A percentile compares a stretch with the other conserved stretches of the same genome.
Conservation (phyloP, 352 stramenopile genomes). For the Phytophthora kernoviae region DNA sequence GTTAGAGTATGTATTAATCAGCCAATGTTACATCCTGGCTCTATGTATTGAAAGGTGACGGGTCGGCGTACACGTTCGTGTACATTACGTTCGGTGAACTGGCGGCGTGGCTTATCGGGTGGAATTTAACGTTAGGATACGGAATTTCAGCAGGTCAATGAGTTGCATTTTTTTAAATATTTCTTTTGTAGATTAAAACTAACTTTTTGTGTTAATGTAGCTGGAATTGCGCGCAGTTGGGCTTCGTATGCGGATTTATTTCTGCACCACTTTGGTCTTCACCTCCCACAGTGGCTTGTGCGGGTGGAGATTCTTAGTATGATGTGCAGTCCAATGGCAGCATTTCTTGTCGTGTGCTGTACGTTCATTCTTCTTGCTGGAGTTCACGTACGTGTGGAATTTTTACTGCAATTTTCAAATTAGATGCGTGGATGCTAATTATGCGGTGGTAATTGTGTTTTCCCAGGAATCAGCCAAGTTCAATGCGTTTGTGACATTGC, state of each 20-base stretch:
- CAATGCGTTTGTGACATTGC: slow-evolving; percentile 87
- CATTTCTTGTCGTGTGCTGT: slow-evolving; percentile 80
- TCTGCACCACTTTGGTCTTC: slow-evolving; percentile 69
- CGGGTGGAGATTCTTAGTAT: slow-evolving; percentile 53
- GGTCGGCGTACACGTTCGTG: slow-evolving; percentile 92
- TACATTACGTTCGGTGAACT: slow-evolving; percentile 89
- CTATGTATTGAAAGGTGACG: slow-evolving; percentile 57
- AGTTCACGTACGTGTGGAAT: slow-evolving; percentile 62
- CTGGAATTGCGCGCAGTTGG: slow-evolving; percentile 91
- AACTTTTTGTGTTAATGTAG: slow-evolving; percentile 27
- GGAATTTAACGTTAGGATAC: slow-evolving; percentile 94
- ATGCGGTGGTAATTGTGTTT: slow-evolving; percentile 5
- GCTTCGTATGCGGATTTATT: slow-evolving; percentile 87
- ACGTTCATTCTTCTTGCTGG: slow-evolving; percentile 87
- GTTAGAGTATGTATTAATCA: neutral
- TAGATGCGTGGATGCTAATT: no score
- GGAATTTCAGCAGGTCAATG: slow-evolving; percentile 84
- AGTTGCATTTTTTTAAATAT: no score
- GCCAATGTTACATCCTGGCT: slow-evolving; percentile 1
- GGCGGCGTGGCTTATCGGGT: slow-evolving; percentile 90
- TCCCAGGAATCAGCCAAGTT: slow-evolving; percentile 91
- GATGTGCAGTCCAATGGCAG: slow-evolving; percentile 80
- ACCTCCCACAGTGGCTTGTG: slow-evolving; percentile 72
- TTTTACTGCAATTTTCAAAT: neutral
- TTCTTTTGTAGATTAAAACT: neutral